A percentile compares a stretch with the other conserved stretches of the same genome.
Evolutionary conservation across 305 asterid genomes (phyloP).

Genomic region (Fraxinus latifolia): DNA sequence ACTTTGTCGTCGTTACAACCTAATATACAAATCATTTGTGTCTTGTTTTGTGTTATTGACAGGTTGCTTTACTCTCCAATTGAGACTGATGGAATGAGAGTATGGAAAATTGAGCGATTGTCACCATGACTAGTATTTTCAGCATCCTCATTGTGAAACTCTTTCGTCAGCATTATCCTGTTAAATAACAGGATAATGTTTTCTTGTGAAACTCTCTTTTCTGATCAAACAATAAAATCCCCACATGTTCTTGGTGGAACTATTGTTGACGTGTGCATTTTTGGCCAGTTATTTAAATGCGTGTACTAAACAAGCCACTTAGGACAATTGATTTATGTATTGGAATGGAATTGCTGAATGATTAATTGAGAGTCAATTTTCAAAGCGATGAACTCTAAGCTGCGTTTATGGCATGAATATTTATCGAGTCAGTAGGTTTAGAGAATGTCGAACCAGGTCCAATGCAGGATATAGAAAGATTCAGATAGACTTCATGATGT

Average conservation of each 20-base stretch:
- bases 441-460: background rate
- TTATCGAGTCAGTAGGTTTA: background rate
- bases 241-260: background rate
- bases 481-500: background rate
- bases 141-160: constrained; percentile 44
- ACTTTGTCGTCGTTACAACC: background rate
- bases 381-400: background rate
- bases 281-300: background rate
- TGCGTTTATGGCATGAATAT: background rate
- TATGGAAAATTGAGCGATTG: constrained; percentile 68
- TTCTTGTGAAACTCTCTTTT: background rate
- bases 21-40: constrained; percentile 4
- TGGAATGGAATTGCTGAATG: background rate
- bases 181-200: background rate
- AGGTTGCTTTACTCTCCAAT: constrained; percentile 58
- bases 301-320: background rate
- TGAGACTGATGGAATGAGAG: constrained; percentile 47
- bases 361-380: background rate
- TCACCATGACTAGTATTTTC: constrained; percentile 60
- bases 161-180: background rate
- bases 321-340: background rate
- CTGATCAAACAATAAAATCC: background rate
- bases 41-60: constrained; percentile 24
- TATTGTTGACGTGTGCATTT: background rate
- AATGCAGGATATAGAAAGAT: background rate